phyloP scores from a whole-genome alignment of 2,329 filamentous ascomycete genomes.

The Nemania abortiva region DNA sequence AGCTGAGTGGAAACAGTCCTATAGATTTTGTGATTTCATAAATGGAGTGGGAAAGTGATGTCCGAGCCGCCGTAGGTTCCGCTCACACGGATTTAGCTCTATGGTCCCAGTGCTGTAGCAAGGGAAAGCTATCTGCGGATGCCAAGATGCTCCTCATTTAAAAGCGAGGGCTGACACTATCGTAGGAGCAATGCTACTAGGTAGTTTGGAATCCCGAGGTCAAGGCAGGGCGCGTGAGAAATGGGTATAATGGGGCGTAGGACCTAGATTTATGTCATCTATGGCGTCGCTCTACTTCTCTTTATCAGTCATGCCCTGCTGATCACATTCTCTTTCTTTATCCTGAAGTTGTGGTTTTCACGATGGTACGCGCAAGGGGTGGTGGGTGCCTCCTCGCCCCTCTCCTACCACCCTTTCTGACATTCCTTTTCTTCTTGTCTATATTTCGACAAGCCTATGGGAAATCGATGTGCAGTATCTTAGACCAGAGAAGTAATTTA shows the following conservation, averaged over 20 bases:
- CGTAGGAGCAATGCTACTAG: constrained; percentile 2
- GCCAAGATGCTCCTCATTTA: constrained; percentile 22
- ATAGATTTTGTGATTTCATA: not conserved
- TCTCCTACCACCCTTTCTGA: constrained; percentile 4
- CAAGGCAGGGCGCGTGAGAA: constrained; percentile 1
- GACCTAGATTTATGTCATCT: not conserved
- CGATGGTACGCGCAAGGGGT: constrained; percentile 19
- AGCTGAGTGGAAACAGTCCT: not conserved
- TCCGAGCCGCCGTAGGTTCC: not conserved
- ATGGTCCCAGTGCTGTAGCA: not conserved
- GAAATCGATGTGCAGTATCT: constrained; percentile 34
- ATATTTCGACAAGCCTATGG: constrained; percentile 17
- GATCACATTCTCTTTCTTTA: not conserved
- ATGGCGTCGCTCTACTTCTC: not conserved
- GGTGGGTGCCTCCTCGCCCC: constrained; percentile 14
- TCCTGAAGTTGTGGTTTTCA: constrained; percentile 13
- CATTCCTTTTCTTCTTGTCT: constrained; percentile 16
- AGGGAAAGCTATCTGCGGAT: not conserved
- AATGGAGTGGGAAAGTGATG: not conserved
- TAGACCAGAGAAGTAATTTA: constrained; percentile 40
- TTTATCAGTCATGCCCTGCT: not conserved
- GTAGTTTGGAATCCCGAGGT: constrained; percentile 1
- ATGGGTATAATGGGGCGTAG: constrained; percentile 1
- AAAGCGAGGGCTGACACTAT: constrained; percentile 11
- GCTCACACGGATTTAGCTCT: not conserved